A percentile compares a stretch with the other conserved stretches of the same genome.
phyloP scores from a whole-genome alignment of 257 asterid species.

The Verbena officinalis region DNA sequence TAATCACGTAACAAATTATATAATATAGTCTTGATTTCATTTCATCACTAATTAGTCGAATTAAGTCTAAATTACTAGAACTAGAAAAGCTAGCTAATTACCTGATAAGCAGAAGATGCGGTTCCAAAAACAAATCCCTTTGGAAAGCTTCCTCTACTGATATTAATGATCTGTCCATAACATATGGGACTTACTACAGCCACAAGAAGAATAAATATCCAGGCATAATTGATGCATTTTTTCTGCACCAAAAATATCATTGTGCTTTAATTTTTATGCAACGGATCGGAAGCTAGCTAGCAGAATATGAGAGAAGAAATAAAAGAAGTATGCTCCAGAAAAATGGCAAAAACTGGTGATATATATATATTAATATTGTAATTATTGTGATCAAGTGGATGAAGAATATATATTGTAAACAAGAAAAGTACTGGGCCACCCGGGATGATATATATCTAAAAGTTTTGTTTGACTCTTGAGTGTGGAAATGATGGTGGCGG shows the following conservation, averaged over 20 bases:
- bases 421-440: too few species aligned
- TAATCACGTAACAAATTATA: too few species aligned
- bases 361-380: too few species aligned
- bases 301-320: slow-evolving; percentile 5
- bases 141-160: slow-evolving; percentile 69
- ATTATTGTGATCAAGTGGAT: too few species aligned
- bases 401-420: too few species aligned
- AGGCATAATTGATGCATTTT: background rate
- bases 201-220: slow-evolving; percentile 33
- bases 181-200: slow-evolving; percentile 35
- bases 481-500: slow-evolving; percentile 25
- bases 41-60: too few species aligned
- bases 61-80: too few species aligned
- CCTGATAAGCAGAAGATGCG: slow-evolving; percentile 94
- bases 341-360: too few species aligned
- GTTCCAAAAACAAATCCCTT: slow-evolving; percentile 87
- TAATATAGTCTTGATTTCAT: too few species aligned
- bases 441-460: slow-evolving; percentile 9
- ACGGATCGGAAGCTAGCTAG: too few species aligned
- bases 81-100: too few species aligned
- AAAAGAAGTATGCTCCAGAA: background rate
- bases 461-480: slow-evolving; percentile 9
- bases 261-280: background rate
- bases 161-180: slow-evolving; percentile 38
- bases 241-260: slow-evolving; percentile 23